Base-by-base conservation (phyloP, 1,284 basidiomycete species). In the Malassezia caprae region DNA sequence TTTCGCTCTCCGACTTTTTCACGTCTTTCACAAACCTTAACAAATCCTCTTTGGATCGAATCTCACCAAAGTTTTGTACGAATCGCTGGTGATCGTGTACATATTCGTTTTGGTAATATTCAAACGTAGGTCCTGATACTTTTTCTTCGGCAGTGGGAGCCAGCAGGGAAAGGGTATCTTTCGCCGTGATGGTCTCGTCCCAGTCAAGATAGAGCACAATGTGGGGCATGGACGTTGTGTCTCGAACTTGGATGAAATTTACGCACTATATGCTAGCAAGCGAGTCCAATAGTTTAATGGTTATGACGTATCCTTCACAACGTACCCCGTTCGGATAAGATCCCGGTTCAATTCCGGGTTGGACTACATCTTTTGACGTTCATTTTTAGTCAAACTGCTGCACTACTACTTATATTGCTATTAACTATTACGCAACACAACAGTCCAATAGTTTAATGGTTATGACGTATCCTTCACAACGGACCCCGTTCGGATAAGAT, bases 141-240 rank as follows among this genome's bases (percentile, higher is more conserved):
- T 48, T 6, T 28, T 60, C 37, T 0, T 39, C 30, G 12, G 53
- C 37, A 1, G 61, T 54, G 0, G 68, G 68, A 4, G 69, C 65
- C 24, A 73, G 57, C 39, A 68, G 59, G 1, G 59, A 46, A 13
- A 73, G 62, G 6, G 72, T 72, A 41, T 73, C 72, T 41, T 55
- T 35, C 13, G 51, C n/a, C 2, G 67, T 67, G 44, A 73, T 64
- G 4, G 69, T 73, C 52, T 70, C 72, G 61, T 73, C 72, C 65
- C 65, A 73, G 56, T 73, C 72, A 40, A 71, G 48, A 11, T 72
- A 58, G 11, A 72, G 45, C 17, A 62, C 43, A 21, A 34, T n/a
- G 26, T 1, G 61, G 44, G 3, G 51, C 32, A 15, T 31, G 4
- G 3, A 5, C 3, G 6, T 32, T 5, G 6, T 15, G 5, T 21